Evolutionary conservation across 148 eudicot species (phyloP), one percentile per base, ranked within the genome.

Genomic region (Polygonum aviculare): DNA sequence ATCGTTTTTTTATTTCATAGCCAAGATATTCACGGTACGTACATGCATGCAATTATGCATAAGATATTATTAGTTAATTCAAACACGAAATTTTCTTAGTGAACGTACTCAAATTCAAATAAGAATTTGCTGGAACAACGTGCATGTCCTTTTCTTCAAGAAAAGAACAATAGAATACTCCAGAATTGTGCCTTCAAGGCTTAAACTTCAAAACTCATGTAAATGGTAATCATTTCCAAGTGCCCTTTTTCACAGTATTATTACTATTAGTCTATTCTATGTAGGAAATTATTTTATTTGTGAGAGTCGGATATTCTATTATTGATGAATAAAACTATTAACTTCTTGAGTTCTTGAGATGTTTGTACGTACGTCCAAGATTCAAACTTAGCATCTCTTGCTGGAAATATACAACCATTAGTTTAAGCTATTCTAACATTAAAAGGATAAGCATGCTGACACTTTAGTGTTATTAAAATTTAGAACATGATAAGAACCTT

Each of bases 181-280:
- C 38, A 16, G 45, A 67, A 38, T 38, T 16, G 7, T 57, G 19
- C 63, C 11, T 31, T 54, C 3, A 22, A 31, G 38, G 36, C 45
- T 67, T 67, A 44, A 67, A 35, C n/a, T 36, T 67, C 21, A 67
- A 67, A 67, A 36, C 44, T 36, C 71, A n/a, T n/a, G n/a, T n/a
- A n/a, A 26, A 26, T 67, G 9, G n/a, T 6, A 35, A 67, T 67
- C 72, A 15, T 67, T 36, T 35, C 15, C 15, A 15, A 12, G 38
- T 38, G 8, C 3, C 5, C 15, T 21, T 59, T 7, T 8, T 26
- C 1, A 26, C 31, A 26, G 31, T 26, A 26, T 26, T 26, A 26
- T 26, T 26, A 26, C 31, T 26, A 26, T n/a, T n/a, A n/a, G n/a
- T n/a, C n/a, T 0, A 55, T 18, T n/a, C 19, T 21, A 55, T 21